Base-by-base conservation (phyloP, 768 basidiomycete species). In the Mycena maculata region DNA sequence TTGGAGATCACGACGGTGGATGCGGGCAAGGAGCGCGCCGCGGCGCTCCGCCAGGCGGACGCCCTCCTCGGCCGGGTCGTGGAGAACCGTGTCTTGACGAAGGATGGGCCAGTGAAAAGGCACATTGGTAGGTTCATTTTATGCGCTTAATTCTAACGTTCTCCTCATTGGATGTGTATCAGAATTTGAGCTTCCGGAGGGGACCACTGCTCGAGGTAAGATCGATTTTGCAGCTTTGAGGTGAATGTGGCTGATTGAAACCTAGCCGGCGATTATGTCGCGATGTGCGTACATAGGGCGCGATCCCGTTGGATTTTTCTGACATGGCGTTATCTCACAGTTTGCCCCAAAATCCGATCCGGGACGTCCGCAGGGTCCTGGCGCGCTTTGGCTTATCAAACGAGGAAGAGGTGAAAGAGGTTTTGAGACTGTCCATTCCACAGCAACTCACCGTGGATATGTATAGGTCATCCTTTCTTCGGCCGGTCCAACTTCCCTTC, bases 201-300 rank as follows among this genome's bases (percentile, higher is more conserved):
- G 76, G 4, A 73, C 75, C 56, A 78, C 77, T 0, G 83, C 81
- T 42, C 76, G 78, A 25, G 69, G 69, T 70, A 42, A 4, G 60
- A 44, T 27, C 18, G 15, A 1, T 36, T 3, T 30, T 47, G n/a
- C 18, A 25, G 22, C 11, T 2, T 16, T 25, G 23, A 12, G 7
- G 22, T 45, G 15, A 11, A 4, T 6, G 30, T n/a, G 16, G n/a
- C 33, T 53, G 22, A 53, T 18, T 1, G 12, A 9, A 4, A 27
- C 30, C 1, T 33, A 70, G 77, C 83, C 12, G 85, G 85, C 12
- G 85, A 86, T 67, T 86, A 86, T 72, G 74, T 86, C 11, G 79
- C 82, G 3, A 78, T 86, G 78, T 81, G 47, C 62, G 80, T 73
- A n/a, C n/a, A n/a, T n/a, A 44, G 7, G 31, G 8, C 22, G 4